Evolutionary conservation across 176 grass and related monocot genomes (phyloP).

Genomic region (Canna indica): DNA sequence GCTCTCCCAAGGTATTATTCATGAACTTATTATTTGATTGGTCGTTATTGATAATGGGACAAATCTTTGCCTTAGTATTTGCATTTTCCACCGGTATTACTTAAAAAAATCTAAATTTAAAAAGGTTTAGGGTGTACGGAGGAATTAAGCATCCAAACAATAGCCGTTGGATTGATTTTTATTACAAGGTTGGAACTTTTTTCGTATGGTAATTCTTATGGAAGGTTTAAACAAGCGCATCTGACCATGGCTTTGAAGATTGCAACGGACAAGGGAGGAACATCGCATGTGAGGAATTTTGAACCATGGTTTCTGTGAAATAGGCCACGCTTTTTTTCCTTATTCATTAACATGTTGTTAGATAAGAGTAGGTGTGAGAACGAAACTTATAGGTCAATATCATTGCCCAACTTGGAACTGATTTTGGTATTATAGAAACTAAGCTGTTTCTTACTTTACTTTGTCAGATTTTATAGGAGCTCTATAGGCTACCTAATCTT

Average conservation of each 20-base stretch:
- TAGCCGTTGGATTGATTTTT: not conserved
- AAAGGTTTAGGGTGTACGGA: not conserved
- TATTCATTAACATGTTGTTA: not conserved
- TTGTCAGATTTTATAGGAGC: not conserved
- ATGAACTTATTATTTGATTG: not conserved
- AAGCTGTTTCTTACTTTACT: not conserved
- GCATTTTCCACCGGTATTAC: not conserved
- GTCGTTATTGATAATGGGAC: not conserved
- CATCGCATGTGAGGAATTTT: conserved; percentile 13
- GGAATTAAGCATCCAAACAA: not conserved
- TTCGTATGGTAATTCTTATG: conserved; percentile 33
- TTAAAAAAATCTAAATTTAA: not conserved
- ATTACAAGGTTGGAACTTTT: conserved; percentile 17
- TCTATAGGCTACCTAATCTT: not conserved
- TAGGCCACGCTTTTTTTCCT: not conserved
- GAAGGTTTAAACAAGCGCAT: conserved; percentile 68
- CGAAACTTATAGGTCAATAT: not conserved
- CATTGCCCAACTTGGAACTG: not conserved
- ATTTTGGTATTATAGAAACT: not conserved
- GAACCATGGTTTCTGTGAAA: conserved; percentile 15
- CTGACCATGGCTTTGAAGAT: conserved; percentile 47
- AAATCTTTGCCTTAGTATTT: not conserved
- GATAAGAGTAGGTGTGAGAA: not conserved
- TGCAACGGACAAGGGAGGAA: conserved; percentile 26
- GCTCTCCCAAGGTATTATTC: conserved; percentile 40